These are phyloP conservation scores for Xylaria multiplex DNA, from an alignment of 2,329 filamentous ascomycete species.

Conservation along the genomic window DNA sequence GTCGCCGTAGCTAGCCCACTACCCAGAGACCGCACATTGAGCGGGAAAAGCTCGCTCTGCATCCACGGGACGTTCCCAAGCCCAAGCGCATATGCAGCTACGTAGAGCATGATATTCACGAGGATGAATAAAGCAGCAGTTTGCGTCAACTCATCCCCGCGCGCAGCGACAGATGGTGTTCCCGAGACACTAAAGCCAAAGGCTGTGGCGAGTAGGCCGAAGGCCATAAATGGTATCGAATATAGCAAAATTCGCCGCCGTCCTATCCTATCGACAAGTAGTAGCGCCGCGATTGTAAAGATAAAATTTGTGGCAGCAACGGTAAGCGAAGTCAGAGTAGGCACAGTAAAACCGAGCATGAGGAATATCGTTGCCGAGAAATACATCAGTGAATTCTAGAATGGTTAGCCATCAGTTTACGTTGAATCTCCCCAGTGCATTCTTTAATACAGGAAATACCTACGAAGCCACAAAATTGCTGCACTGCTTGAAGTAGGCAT, in stretches of 20 bases:
- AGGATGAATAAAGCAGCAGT: conserved; percentile 69
- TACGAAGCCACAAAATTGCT: conserved; percentile 88
- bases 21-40: conserved; percentile 76
- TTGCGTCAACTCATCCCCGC: conserved; percentile 42
- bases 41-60: conserved; percentile 89
- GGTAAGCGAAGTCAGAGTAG: conserved; percentile 81
- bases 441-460: conserved; percentile 47
- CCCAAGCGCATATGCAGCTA: conserved; percentile 85
- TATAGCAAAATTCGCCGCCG: conserved; percentile 81
- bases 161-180: conserved; percentile 48
- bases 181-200: conserved; percentile 76
- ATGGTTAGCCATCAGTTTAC: conserved; percentile 27
- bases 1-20: conserved; percentile 80
- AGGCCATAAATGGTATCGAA: conserved; percentile 85
- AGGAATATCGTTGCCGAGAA: conserved; percentile 86
- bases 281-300: conserved; percentile 79
- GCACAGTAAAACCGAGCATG: conserved; percentile 79
- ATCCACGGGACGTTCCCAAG: conserved; percentile 96
- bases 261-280: conserved; percentile 82
- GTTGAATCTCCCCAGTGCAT: background rate
- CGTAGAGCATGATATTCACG: conserved; percentile 81
- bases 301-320: conserved; percentile 86
- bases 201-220: conserved; percentile 76
- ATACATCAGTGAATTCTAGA: conserved; percentile 88
- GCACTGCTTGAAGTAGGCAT: conserved; percentile 84